A percentile compares a stretch with the other conserved stretches of the same genome.
Conservation (phyloP, 2,329 filamentous ascomycete genomes). For the Thielaviopsis ethacetica region DNA sequence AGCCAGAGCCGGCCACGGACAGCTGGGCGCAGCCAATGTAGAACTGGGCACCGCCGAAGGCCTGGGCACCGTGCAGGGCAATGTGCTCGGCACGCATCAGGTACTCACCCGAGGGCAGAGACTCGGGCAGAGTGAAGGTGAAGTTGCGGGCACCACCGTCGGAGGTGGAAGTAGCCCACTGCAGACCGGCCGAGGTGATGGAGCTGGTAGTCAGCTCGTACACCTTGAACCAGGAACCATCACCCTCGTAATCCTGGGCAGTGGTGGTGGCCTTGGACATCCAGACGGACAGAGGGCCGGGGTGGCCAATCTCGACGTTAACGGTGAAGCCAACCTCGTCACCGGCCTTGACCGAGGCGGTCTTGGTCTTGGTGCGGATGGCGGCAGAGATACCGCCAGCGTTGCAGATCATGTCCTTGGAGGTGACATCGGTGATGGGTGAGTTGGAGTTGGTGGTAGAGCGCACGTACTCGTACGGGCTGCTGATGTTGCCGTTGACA, state of each 20-base stretch:
- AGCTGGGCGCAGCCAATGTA: slow-evolving; percentile 27
- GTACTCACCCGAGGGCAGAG: slow-evolving; percentile 31
- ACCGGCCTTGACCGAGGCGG: slow-evolving; percentile 23
- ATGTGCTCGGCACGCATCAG: slow-evolving; percentile 33
- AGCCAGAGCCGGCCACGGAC: slow-evolving; percentile 23
- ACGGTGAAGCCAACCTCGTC: slow-evolving; percentile 23
- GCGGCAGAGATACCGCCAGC: slow-evolving; percentile 6
- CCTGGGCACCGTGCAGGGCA: slow-evolving; percentile 27
- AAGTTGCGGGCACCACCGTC: slow-evolving; percentile 16
- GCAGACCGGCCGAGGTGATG: slow-evolving; percentile 10
- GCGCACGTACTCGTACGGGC: slow-evolving; percentile 32
- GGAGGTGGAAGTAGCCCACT: slow-evolving; percentile 11
- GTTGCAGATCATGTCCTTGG: slow-evolving; percentile 21
- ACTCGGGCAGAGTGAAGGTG: slow-evolving; percentile 25
- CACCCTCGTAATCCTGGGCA: slow-evolving; percentile 19
- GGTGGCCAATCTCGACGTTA: slow-evolving; percentile 22
- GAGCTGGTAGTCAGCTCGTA: slow-evolving; percentile 15
- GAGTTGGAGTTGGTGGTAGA: slow-evolving; percentile 31
- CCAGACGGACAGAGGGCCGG: slow-evolving; percentile 23
- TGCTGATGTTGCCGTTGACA: slow-evolving; percentile 28
- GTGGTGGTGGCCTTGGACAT: slow-evolving; percentile 22
- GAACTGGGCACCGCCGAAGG: slow-evolving; percentile 27
- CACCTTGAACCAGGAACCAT: slow-evolving; percentile 24
- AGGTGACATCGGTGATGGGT: slow-evolving; percentile 23
- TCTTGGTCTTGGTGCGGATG: slow-evolving; percentile 14